These are phyloP conservation scores for Castanospermum australe DNA, from an alignment of 306 rosid species.

Conservation along the genomic window DNA sequence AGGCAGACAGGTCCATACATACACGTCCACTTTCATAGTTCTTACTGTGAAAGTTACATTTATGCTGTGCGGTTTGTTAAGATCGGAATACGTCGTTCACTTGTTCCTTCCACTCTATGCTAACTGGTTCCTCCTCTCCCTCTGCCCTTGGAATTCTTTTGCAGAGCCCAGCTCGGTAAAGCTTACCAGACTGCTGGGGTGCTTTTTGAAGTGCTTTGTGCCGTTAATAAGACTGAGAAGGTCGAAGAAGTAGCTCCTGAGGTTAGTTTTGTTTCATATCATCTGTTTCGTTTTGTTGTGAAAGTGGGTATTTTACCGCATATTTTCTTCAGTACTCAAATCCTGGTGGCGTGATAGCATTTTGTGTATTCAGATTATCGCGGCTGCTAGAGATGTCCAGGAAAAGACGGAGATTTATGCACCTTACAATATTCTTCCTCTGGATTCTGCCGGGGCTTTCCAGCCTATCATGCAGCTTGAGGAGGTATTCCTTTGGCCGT, in stretches of 20 bases:
- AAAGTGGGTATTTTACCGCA: not conserved
- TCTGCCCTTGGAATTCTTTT: conserved; percentile 25
- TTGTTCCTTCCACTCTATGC: not conserved
- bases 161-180: conserved; percentile 92
- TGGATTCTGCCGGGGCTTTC: conserved; percentile 92
- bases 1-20: conserved; percentile 73
- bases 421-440: conserved; percentile 93
- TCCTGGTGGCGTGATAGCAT: not conserved
- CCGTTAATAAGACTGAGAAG: conserved; percentile 93
- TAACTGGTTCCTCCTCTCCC: not conserved
- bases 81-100: not conserved
- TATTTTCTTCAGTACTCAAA: not conserved
- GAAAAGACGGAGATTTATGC: conserved; percentile 89
- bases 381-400: conserved; percentile 98
- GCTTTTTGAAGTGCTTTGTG: conserved; percentile 96
- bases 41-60: not conserved
- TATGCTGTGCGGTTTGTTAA: not conserved
- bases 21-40: not conserved
- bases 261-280: conserved; percentile 53
- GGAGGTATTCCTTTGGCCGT: conserved; percentile 56
- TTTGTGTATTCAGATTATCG: conserved; percentile 70
- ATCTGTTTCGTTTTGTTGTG: conserved; percentile 7
- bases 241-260: conserved; percentile 99
- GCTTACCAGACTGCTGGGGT: conserved; percentile 96
- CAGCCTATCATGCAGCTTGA: conserved; percentile 93